phyloP scores from a whole-genome alignment of 805 yeast species.

The Nakazawaea populi region DNA sequence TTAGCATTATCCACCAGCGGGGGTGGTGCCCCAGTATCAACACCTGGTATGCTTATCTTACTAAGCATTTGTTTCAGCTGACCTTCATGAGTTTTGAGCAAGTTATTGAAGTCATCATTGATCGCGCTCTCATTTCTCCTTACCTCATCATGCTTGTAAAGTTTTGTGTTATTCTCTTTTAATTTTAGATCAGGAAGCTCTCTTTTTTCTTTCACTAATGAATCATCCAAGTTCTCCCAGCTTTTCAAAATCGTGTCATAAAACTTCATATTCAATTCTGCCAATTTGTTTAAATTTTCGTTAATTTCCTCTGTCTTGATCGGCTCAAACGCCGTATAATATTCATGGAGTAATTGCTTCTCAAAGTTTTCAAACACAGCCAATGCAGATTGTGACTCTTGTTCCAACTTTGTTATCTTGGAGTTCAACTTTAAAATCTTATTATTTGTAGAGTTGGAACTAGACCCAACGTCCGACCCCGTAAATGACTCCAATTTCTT shows the following conservation, averaged over 20 bases:
- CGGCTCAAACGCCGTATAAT: slow-evolving; percentile 59
- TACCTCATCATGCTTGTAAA: slow-evolving; percentile 21
- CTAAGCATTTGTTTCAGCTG: slow-evolving; percentile 3
- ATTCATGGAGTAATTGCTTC: slow-evolving; percentile 40
- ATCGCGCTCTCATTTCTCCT: slow-evolving; percentile 20
- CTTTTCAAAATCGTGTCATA: slow-evolving; percentile 62
- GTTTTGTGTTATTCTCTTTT: slow-evolving; percentile 19
- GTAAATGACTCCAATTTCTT: slow-evolving; percentile 47
- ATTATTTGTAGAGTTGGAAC: slow-evolving; percentile 37
- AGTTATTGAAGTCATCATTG: slow-evolving; percentile 13
- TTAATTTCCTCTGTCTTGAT: slow-evolving; percentile 77
- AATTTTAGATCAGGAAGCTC: slow-evolving; percentile 9
- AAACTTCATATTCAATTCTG: slow-evolving; percentile 71
- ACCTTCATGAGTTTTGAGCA: slow-evolving; percentile 12
- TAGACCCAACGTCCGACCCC: slow-evolving; percentile 30
- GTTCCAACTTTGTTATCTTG: slow-evolving; percentile 36
- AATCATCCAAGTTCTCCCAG: slow-evolving; percentile 45
- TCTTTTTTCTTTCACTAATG: neutral
- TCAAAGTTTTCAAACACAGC: slow-evolving; percentile 41
- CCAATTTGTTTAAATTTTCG: slow-evolving; percentile 61
- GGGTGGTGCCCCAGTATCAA: neutral
- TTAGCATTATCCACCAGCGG: neutral
- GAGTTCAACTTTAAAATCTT: slow-evolving; percentile 32
- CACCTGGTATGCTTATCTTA: too few relatives aligned
- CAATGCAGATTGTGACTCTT: slow-evolving; percentile 37